Conservation (phyloP, 495 filamentous ascomycete species). For the Penicillium cinerascens region DNA sequence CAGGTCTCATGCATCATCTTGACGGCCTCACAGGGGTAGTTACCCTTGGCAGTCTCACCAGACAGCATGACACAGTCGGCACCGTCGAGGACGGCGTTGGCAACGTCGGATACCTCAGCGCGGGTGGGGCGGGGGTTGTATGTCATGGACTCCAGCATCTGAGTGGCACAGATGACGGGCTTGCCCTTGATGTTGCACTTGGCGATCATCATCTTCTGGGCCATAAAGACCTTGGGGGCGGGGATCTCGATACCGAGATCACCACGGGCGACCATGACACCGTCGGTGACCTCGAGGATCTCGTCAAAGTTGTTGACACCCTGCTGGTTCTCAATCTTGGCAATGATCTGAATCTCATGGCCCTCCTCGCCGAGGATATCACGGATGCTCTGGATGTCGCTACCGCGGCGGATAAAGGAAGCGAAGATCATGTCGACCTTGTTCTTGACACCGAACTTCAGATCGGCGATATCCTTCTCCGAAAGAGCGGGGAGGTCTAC, state of each 20-base stretch:
- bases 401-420: constrained; percentile 91
- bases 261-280: constrained; percentile 99
- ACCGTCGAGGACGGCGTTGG: constrained; percentile 95
- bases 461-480: constrained; percentile 95
- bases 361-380: constrained; percentile 89
- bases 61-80: constrained; percentile 99
- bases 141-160: constrained; percentile 98
- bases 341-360: constrained; percentile 96
- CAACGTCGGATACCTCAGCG: constrained; percentile 97
- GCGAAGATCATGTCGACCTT: constrained; percentile 98
- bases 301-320: constrained; percentile 98
- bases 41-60: constrained; percentile 97
- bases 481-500: constrained; percentile 96
- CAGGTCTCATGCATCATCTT: constrained; percentile 98
- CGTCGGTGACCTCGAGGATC: constrained; percentile 93
- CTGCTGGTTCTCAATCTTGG: constrained; percentile 99
- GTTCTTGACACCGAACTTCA: constrained; percentile 95
- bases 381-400: constrained; percentile 89
- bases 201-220: constrained; percentile 99
- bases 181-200: constrained; percentile 99
- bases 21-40: constrained; percentile 88
- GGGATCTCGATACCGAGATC: constrained; percentile 98
- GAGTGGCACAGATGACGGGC: constrained; percentile 90
- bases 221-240: constrained; percentile 95
- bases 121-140: constrained; percentile 97